phyloP scores from a whole-genome alignment of 352 stramenopile genomes.

The Globisporangium paddicum region DNA sequence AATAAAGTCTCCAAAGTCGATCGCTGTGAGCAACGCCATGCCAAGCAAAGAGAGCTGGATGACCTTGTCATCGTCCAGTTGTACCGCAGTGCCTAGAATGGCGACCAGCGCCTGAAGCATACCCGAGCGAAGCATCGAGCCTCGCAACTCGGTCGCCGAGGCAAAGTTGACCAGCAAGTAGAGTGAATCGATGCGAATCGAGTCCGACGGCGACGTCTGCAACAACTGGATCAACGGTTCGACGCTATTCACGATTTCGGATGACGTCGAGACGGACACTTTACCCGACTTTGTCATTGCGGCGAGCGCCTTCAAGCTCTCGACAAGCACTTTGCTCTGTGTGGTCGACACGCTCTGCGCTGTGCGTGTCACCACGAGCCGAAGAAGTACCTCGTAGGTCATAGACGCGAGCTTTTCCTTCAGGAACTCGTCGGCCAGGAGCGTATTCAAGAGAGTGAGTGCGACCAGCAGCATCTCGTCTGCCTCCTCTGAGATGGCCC shows the following conservation, averaged over 20 bases:
- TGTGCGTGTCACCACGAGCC: slow-evolving; percentile 27
- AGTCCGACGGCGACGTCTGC: slow-evolving; percentile 16
- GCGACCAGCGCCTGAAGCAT: slow-evolving; percentile 34
- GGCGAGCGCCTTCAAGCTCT: slow-evolving; percentile 46
- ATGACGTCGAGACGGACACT: slow-evolving; percentile 21
- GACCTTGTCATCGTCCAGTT: slow-evolving; percentile 39
- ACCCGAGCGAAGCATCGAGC: slow-evolving; percentile 34
- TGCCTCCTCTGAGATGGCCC: slow-evolving; percentile 42
- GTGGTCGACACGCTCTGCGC: background rate
- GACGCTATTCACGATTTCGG: slow-evolving; percentile 34
- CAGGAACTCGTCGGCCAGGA: slow-evolving; percentile 43
- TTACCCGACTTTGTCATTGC: slow-evolving; percentile 38
- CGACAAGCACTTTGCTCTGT: slow-evolving; percentile 30
- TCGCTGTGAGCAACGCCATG: slow-evolving; percentile 50
- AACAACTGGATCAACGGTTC: slow-evolving; percentile 48
- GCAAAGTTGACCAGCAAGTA: slow-evolving; percentile 74
- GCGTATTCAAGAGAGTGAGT: slow-evolving; percentile 41
- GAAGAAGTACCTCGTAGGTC: slow-evolving; percentile 61
- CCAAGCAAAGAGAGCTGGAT: slow-evolving; percentile 60
- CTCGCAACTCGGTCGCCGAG: slow-evolving; percentile 32
- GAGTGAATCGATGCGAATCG: slow-evolving; percentile 44
- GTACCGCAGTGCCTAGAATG: slow-evolving; percentile 17
- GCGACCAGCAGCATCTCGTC: slow-evolving; percentile 33
- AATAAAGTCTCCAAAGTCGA: slow-evolving; percentile 26
- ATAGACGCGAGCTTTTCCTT: slow-evolving; percentile 47